Percentiles rank a stretch among this genome's conserved stretches.
Evolutionary conservation across 192 early-diverging fungal species (phyloP).

Genomic region (Gaertneriomyces semiglobifer): DNA sequence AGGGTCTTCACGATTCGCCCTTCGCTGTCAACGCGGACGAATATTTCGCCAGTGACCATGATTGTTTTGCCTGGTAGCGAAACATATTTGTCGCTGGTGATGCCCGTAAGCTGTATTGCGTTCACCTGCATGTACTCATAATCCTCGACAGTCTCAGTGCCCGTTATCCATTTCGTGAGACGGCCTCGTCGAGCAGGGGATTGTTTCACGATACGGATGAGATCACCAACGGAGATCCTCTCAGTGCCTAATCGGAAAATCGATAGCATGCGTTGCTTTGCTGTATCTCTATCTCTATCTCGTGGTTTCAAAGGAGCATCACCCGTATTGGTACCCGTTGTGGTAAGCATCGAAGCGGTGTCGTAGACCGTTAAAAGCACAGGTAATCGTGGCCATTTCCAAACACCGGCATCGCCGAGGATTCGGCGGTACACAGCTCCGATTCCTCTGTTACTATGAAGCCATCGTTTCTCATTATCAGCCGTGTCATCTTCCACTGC

Average conservation of each 20-base stretch:
- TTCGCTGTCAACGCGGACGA: background rate
- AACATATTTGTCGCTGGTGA: background rate
- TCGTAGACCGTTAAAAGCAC: background rate
- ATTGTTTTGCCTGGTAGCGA: background rate
- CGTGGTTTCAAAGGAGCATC: background rate
- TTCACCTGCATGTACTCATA: slow-evolving; percentile 10
- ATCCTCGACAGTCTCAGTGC: background rate
- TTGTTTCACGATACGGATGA: slow-evolving; percentile 5
- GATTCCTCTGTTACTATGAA: background rate
- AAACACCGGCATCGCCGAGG: background rate
- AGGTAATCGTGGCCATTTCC: background rate
- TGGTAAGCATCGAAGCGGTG: background rate
- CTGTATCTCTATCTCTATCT: background rate
- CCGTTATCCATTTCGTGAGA: background rate
- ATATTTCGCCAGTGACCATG: background rate
- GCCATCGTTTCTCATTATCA: no score
- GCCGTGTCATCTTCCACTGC: no score
- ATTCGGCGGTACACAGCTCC: background rate
- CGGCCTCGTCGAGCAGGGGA: background rate
- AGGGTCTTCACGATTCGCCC: background rate
- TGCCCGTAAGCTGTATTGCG: background rate
- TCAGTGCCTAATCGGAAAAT: slow-evolving; percentile 42
- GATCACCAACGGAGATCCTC: slow-evolving; percentile 9
- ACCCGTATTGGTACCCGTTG: background rate
- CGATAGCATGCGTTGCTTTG: background rate